These are phyloP conservation scores for Fusarium buharicum DNA, from an alignment of 2,329 filamentous ascomycete genomes.

Conservation along the genomic window DNA sequence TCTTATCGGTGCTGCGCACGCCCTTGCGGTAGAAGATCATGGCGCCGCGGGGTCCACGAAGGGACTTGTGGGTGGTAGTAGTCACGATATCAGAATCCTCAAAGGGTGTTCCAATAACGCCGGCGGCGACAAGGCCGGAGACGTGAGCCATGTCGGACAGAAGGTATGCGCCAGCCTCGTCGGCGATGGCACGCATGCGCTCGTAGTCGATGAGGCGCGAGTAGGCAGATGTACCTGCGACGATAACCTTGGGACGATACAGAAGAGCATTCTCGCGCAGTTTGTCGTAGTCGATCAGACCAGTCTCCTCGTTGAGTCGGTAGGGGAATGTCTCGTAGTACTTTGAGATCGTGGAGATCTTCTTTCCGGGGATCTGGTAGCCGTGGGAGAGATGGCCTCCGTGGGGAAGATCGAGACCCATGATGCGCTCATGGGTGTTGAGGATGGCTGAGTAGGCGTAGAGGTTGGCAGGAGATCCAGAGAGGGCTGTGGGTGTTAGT, in stretches of 20 bases:
- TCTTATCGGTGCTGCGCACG: conserved; percentile 82
- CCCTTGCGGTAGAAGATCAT: conserved; percentile 99
- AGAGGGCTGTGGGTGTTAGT: conserved; percentile 68
- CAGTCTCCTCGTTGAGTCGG: conserved; percentile 85
- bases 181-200: conserved; percentile 84
- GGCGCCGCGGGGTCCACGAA: conserved; percentile 90
- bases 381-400: conserved; percentile 94
- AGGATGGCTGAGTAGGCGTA: conserved; percentile 95
- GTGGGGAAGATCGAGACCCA: conserved; percentile 95
- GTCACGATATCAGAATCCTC: conserved; percentile 90
- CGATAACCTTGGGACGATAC: conserved; percentile 92
- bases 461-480: conserved; percentile 75
- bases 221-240: conserved; percentile 93
- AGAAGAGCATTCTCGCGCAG: conserved; percentile 85
- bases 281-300: conserved; percentile 90
- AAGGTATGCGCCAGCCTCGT: conserved; percentile 89
- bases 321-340: conserved; percentile 98
- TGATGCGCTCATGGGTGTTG: conserved; percentile 89
- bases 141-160: conserved; percentile 97
- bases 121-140: conserved; percentile 88
- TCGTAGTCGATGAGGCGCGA: conserved; percentile 92
- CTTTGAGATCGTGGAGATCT: conserved; percentile 95
- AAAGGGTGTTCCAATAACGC: conserved; percentile 89
- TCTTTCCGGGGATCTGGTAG: conserved; percentile 89
- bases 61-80: conserved; percentile 97